Base-by-base conservation (phyloP, 768 basidiomycete species). In the Chalciporus piperatus region DNA sequence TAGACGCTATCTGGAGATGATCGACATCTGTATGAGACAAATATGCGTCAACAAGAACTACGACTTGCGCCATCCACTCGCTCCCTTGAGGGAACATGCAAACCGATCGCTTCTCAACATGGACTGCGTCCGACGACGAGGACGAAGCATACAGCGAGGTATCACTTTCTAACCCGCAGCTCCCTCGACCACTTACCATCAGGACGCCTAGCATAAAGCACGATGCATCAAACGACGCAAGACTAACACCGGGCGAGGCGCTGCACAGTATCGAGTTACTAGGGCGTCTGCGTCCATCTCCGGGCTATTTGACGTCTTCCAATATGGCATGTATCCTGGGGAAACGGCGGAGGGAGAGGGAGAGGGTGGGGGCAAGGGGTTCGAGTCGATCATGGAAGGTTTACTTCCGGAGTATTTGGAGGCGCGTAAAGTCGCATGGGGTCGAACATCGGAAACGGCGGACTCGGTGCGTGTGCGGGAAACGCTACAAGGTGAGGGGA, bases 391-490 rank as follows among this genome's bases (percentile, higher is more conserved):
- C 23, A 69, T 75, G 39, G 65, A 67, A 20, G 45, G 48, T 6
- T 39, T 72, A 6, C 60, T 76, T 17, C 64, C 69, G 16, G 71
- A 77, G 44, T 70, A 62, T 20, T 49, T 72, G 25, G 65, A 65
- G 39, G 65, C 64, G 13, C 66, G 72, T 50, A 54, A 60, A 12
- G 48, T 25, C n/a, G 48, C 61, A 6, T 66, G 65, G 54, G 55
- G 60, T 20, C 58, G 48, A 30, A 43, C 53, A 12, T 52, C 58
- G 28, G 58, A 41, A 13, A 39, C 41, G 8, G 33, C 52, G 23
- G 50, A 58, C 38, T 35, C 57, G 1, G 65, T 66, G 40, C 7
- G 64, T 61, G 32, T 45, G 6, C 17, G 30, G 22, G 6, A 38
- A 30, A 33, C 37, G 11, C 13, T 32, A 17, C 10, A 22, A 41